A percentile compares a stretch with the other conserved stretches of the same genome.
These are phyloP conservation scores for Tolypocladium tropicale DNA, from an alignment of 2,329 filamentous ascomycete species.

Conservation along the genomic window DNA sequence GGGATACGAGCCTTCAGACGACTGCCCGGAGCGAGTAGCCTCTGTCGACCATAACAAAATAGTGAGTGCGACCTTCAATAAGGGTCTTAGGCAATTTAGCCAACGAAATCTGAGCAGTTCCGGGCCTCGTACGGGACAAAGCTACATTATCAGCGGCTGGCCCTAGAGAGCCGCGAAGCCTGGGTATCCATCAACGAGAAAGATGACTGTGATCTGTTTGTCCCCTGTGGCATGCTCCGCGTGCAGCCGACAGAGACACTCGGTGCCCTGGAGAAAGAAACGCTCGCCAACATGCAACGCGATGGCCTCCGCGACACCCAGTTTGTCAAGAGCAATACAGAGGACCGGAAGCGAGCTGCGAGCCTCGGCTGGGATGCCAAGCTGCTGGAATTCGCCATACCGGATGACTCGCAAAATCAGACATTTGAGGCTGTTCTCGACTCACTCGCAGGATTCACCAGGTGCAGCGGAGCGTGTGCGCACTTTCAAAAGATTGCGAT, in stretches of 20 bases:
- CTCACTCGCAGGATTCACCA: constrained; percentile 12
- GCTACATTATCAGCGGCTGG: constrained; percentile 14
- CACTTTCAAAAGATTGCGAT: constrained; percentile 10
- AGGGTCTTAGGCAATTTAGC: neutral
- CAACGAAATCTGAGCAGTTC: constrained; percentile 6
- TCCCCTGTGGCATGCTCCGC: constrained; percentile 14
- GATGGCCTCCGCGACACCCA: constrained; percentile 12
- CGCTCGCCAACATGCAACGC: constrained; percentile 12
- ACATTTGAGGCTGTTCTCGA: constrained; percentile 14
- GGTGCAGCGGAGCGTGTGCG: constrained; percentile 11
- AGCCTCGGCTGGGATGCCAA: constrained; percentile 11
- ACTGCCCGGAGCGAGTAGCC: constrained; percentile 9
- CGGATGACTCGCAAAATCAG: neutral
- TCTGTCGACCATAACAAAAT: constrained; percentile 17
- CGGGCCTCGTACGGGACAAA: constrained; percentile 13
- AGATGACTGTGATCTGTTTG: constrained; percentile 7
- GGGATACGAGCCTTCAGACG: constrained; percentile 7
- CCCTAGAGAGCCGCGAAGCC: constrained; percentile 12
- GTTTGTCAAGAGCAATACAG: constrained; percentile 10
- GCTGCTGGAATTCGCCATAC: constrained; percentile 13
- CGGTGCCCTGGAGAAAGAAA: constrained; percentile 12
- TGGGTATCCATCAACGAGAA: constrained; percentile 11
- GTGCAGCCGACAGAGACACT: constrained; percentile 12
- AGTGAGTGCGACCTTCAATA: constrained; percentile 2
- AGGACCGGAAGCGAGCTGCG: constrained; percentile 9